Evolutionary conservation across 345 rosid species (phyloP).

Genomic region (Ceriops decandra): DNA sequence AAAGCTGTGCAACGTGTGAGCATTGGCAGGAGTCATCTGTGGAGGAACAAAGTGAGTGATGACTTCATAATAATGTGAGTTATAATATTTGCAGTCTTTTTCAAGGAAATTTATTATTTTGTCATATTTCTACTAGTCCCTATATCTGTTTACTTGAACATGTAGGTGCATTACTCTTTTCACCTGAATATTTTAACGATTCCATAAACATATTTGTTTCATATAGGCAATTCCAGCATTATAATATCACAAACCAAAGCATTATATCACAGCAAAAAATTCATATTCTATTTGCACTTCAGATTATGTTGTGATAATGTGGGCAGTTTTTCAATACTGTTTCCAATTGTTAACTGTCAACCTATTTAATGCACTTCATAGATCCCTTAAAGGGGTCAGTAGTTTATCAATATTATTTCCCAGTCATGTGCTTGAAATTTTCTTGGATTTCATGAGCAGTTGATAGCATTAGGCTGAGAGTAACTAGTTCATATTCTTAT

Average conservation of each 20-base stretch:
- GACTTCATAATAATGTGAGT: constrained; percentile 47
- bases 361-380: too few relatives aligned
- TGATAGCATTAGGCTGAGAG: not conserved
- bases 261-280: not conserved
- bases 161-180: not conserved
- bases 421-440: not conserved
- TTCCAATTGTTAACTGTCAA: too few relatives aligned
- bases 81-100: not conserved
- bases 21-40: constrained; percentile 33
- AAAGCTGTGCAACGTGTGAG: constrained; percentile 33
- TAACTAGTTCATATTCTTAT: constrained; percentile 16
- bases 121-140: not conserved
- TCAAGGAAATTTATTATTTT: not conserved
- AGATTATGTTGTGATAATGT: too few relatives aligned
- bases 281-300: not conserved
- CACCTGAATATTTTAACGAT: not conserved
- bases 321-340: too few relatives aligned
- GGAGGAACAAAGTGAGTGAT: constrained; percentile 44
- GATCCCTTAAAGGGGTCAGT: too few relatives aligned
- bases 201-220: not conserved
- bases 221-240: too few relatives aligned
- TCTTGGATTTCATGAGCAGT: not conserved
- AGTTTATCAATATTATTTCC: not conserved
- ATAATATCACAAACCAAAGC: not conserved
- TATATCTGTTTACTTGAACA: not conserved